Percentiles rank a stretch among this genome's conserved stretches.
These are phyloP conservation scores for Pterulicium gracile DNA, from an alignment of 1,284 basidiomycete genomes.

Conservation along the genomic window DNA sequence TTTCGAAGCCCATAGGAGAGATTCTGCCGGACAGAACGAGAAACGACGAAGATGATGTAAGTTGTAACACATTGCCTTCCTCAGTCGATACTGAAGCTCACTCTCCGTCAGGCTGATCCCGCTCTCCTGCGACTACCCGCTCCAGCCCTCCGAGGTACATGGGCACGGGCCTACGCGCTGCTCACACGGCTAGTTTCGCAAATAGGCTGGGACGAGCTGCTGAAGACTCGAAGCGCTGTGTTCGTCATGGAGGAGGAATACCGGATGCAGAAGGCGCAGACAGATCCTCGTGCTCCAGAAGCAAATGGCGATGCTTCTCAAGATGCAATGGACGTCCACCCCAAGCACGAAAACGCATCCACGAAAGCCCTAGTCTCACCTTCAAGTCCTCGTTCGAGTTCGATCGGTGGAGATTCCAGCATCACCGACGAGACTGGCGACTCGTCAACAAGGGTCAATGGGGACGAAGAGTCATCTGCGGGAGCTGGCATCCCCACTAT, in stretches of 20 bases:
- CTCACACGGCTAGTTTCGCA: conserved; percentile 84
- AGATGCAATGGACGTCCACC: conserved; percentile 21
- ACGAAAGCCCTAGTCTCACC: conserved; percentile 46
- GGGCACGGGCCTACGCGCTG: conserved; percentile 88
- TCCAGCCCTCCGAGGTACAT: conserved; percentile 90
- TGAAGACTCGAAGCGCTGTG: conserved; percentile 87
- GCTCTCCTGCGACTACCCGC: conserved; percentile 90
- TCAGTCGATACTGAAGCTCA: conserved; percentile 2
- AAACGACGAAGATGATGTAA: conserved; percentile 79
- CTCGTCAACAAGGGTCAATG: conserved; percentile 13
- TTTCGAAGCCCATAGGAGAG: conserved; percentile 79
- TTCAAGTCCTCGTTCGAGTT: conserved; percentile 18
- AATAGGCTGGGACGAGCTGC: conserved; percentile 97
- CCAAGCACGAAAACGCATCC: conserved; percentile 66
- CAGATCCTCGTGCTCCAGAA: conserved; percentile 29
- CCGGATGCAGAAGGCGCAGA: conserved; percentile 73
- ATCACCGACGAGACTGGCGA: conserved; percentile 11
- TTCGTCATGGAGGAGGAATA: conserved; percentile 99
- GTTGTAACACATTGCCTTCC: conserved; percentile 6
- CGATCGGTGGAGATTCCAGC: conserved; percentile 10
- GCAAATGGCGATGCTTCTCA: conserved; percentile 33
- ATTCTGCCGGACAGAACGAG: conserved; percentile 62
- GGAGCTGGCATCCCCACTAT: conserved; percentile 75
- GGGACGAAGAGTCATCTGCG: conserved; percentile 14
- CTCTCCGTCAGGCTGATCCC: conserved; percentile 63